phyloP scores from a whole-genome alignment of 1,284 basidiomycete species.

The Malassezia brasiliensis region DNA sequence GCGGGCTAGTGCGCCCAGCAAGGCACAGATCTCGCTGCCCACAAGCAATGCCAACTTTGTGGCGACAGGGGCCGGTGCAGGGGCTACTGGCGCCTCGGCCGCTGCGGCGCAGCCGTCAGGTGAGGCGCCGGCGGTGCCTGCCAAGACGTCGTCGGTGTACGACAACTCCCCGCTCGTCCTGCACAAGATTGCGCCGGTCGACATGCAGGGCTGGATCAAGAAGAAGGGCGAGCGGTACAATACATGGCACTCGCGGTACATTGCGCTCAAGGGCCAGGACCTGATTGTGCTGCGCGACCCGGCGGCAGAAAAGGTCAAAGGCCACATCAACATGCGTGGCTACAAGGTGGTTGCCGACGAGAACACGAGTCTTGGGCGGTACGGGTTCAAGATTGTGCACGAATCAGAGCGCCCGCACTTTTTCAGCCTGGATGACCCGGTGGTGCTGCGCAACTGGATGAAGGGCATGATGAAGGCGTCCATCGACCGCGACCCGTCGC shows the following conservation, averaged over 20 bases:
- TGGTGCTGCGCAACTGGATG: constrained; percentile 88
- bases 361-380: constrained; percentile 78
- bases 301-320: constrained; percentile 63
- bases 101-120: neutral
- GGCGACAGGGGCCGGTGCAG: constrained; percentile 18
- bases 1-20: constrained; percentile 3
- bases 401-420: constrained; percentile 76
- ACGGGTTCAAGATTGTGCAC: constrained; percentile 90
- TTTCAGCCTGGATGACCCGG: constrained; percentile 82
- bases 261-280: constrained; percentile 80
- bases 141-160: neutral
- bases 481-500: constrained; percentile 59
- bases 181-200: constrained; percentile 40
- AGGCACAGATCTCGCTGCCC: constrained; percentile 44
- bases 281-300: constrained; percentile 36
- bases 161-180: constrained; percentile 22
- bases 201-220: constrained; percentile 66
- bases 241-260: constrained; percentile 83
- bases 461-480: constrained; percentile 99
- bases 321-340: constrained; percentile 80
- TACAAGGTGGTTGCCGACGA: constrained; percentile 91
- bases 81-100: constrained; percentile 6
- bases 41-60: constrained; percentile 36
- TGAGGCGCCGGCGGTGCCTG: neutral
- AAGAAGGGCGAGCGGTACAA: constrained; percentile 92